These are phyloP conservation scores for Diaporthe amygdali DNA, from an alignment of 2,329 filamentous ascomycete genomes.

Conservation along the genomic window DNA sequence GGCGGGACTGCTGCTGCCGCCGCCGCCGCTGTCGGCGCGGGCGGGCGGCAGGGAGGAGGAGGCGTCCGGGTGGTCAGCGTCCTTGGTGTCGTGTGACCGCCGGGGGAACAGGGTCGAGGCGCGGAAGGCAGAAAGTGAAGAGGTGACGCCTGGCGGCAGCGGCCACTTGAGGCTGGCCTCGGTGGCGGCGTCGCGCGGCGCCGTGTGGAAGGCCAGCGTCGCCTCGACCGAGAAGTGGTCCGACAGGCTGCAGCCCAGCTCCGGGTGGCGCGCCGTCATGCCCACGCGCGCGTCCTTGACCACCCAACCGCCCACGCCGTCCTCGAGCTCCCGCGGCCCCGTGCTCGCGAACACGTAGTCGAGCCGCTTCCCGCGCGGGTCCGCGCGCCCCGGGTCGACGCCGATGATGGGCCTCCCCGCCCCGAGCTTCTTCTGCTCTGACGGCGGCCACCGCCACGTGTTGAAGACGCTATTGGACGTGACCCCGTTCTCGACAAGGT, in stretches of 20 bases:
- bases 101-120: conserved; percentile 26
- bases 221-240: conserved; percentile 94
- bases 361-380: conserved; percentile 81
- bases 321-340: conserved; percentile 32
- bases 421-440: conserved; percentile 69
- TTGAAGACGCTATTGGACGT: conserved; percentile 88
- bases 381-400: conserved; percentile 69
- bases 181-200: not conserved
- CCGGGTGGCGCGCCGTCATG: conserved; percentile 82
- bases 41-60: conserved; percentile 29
- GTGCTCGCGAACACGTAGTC: conserved; percentile 91
- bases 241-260: conserved; percentile 83
- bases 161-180: conserved; percentile 29
- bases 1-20: conserved; percentile 17
- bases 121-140: conserved; percentile 17
- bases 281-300: conserved; percentile 75
- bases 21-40: not conserved
- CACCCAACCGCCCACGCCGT: conserved; percentile 60
- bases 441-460: conserved; percentile 89
- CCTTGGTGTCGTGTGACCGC: conserved; percentile 15
- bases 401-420: conserved; percentile 64
- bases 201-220: conserved; percentile 62
- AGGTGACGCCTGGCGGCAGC: conserved; percentile 24
- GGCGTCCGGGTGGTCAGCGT: conserved; percentile 31
- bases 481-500: conserved; percentile 79